Base-by-base conservation (phyloP, 495 filamentous ascomycete species). In the Lasiosphaeriaceae sp. region DNA sequence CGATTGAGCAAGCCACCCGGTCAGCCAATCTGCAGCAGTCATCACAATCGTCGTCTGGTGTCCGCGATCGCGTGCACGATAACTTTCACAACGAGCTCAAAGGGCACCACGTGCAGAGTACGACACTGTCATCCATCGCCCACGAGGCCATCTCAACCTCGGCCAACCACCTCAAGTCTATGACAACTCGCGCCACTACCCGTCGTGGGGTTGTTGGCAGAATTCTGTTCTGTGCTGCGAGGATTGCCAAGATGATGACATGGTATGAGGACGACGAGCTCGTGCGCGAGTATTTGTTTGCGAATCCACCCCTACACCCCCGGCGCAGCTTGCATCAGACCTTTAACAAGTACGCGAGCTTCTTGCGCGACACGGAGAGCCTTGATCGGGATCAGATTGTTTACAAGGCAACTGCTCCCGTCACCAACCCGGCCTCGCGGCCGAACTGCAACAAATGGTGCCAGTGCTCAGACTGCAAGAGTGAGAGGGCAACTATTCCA, bases 401-500 rank as follows among this genome's bases (percentile, higher is more conserved):
- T 9, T 59, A 59, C 57, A 50, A 49, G 24, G 57, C 57, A 16
- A 59, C 57, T 6, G 51, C 51, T 6, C 47, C 37, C 14, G 22
- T 45, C 21, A 43, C 26, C 21, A 52, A 54, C 14, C 37, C 57
- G 2, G 49, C 51, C 1, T 43, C 39, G 9, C 55, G 55, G n/a
- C 35, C 53, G 9, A 46, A 53, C 7, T 59, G 57, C 17, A 59
- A 52, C 37, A 54, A 54, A 24, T 59, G 41, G 41, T 59, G 57
- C 11, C 57, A 59, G 35, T 59, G 57, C 35, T 22, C 51, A 6
- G 57, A 59, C 46, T 59, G 57, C 46, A 50, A 51, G 8, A 53
- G 26, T 3, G 57, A 43, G 39, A 43, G 39, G 39, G 39, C 39
- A 2, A 17, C 39, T 12, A 73, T 84, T 8, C 78, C 83, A 0